Evolutionary conservation across 306 rosid genomes (phyloP).

Genomic region (Mucuna pruriens): DNA sequence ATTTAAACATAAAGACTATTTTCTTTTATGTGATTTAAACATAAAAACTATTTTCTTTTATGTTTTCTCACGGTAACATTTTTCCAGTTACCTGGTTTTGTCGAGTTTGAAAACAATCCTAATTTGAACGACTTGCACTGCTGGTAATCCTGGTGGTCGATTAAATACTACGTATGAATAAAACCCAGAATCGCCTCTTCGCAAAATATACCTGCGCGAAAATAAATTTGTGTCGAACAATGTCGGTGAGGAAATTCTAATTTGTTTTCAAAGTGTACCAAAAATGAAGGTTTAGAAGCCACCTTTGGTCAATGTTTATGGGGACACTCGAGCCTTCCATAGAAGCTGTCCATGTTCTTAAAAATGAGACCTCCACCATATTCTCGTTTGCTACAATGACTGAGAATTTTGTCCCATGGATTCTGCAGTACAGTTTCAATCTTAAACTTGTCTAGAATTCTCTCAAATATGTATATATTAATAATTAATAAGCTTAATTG

Average conservation of each 20-base stretch:
- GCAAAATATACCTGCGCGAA: slow-evolving; percentile 59
- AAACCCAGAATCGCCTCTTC: slow-evolving; percentile 63
- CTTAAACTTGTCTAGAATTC: slow-evolving; percentile 9
- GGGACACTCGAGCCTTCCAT: slow-evolving; percentile 35
- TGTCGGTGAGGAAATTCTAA: background rate
- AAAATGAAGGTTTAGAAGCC: background rate
- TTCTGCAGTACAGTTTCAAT: slow-evolving; percentile 44
- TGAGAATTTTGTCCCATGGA: slow-evolving; percentile 41
- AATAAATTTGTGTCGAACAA: background rate
- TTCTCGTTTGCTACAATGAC: slow-evolving; percentile 36
- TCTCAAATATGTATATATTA: too few relatives aligned
- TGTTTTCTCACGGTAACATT: background rate
- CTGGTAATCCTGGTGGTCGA: slow-evolving; percentile 58
- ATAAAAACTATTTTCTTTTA: too few relatives aligned
- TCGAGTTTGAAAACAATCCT: slow-evolving; percentile 61
- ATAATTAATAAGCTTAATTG: too few relatives aligned
- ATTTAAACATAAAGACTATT: too few relatives aligned
- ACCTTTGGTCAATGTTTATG: slow-evolving; percentile 76
- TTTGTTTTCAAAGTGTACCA: background rate
- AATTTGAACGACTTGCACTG: slow-evolving; percentile 48
- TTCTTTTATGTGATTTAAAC: too few relatives aligned
- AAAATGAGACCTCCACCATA: slow-evolving; percentile 71
- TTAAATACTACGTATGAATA: slow-evolving; percentile 67
- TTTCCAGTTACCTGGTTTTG: slow-evolving; percentile 43
- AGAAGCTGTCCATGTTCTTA: slow-evolving; percentile 50